A percentile compares a stretch with the other conserved stretches of the same genome.
Conservation (phyloP, 2,329 filamentous ascomycete genomes). For the Knufia petricola region DNA sequence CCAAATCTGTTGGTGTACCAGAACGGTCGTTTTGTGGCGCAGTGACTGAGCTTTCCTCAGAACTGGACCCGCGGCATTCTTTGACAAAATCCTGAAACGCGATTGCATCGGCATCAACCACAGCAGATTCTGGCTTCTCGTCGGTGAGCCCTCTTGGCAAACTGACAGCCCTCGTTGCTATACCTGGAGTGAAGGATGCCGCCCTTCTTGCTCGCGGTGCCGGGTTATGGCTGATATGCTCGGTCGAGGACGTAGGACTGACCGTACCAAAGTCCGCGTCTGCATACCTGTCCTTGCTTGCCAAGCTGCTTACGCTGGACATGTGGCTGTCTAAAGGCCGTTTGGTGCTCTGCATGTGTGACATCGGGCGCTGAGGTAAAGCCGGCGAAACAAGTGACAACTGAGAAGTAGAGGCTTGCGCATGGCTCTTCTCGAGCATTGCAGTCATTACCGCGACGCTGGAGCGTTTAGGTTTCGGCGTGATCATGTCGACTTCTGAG, state of each 20-base stretch:
- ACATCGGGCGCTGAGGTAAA: slow-evolving; percentile 13
- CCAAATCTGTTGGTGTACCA: slow-evolving; percentile 19
- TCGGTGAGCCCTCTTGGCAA: neutral
- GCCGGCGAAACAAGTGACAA: slow-evolving; percentile 13
- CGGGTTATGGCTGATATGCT: slow-evolving; percentile 14
- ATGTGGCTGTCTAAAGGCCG: slow-evolving; percentile 5
- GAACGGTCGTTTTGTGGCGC: slow-evolving; percentile 16
- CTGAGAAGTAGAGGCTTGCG: slow-evolving; percentile 1
- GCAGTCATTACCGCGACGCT: slow-evolving; percentile 16
- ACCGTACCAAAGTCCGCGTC: slow-evolving; percentile 3
- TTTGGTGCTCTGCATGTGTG: slow-evolving; percentile 12
- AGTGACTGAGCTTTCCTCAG: slow-evolving; percentile 7
- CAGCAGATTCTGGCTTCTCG: slow-evolving; percentile 4
- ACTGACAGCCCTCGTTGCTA: slow-evolving; percentile 17
- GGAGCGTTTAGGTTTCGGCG: neutral
- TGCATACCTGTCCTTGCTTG: slow-evolving; percentile 11
- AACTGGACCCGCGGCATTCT: neutral
- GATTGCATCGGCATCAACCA: neutral
- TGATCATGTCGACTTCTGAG: neutral
- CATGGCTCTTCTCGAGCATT: slow-evolving; percentile 13
- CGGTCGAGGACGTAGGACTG: slow-evolving; percentile 14
- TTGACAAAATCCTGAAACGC: neutral
- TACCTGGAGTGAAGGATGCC: slow-evolving; percentile 20
- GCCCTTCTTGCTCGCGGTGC: slow-evolving; percentile 17
- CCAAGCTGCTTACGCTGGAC: slow-evolving; percentile 10